Evolutionary conservation across 2,329 filamentous ascomycete genomes (phyloP).

Genomic region (Colletotrichum brevisporum): DNA sequence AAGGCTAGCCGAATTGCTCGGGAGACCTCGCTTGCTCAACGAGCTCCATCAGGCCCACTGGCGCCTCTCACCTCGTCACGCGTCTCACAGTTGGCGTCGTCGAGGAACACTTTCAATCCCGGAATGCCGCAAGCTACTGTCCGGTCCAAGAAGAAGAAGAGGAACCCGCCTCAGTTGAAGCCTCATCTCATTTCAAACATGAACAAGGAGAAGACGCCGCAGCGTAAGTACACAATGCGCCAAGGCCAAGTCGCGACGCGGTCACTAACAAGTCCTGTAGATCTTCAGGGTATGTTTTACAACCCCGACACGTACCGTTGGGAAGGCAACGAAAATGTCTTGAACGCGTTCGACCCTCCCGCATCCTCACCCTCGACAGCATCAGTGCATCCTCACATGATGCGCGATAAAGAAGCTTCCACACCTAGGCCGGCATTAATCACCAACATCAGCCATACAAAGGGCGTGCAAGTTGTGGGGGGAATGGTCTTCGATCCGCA

Average conservation of each 20-base stretch:
- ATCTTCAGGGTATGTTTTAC: constrained; percentile 95
- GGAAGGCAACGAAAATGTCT: constrained; percentile 95
- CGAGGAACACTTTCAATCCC: constrained; percentile 61
- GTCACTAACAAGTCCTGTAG: constrained; percentile 56
- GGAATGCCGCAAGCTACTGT: constrained; percentile 58
- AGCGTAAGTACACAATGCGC: constrained; percentile 72
- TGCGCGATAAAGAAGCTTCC: constrained; percentile 69
- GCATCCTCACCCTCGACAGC: constrained; percentile 67
- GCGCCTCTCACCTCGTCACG: constrained; percentile 70
- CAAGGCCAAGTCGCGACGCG: constrained; percentile 47
- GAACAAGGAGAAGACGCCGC: constrained; percentile 79
- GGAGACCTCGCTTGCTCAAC: constrained; percentile 73
- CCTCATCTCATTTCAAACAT: constrained; percentile 93
- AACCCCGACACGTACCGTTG: constrained; percentile 89
- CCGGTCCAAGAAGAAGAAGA: constrained; percentile 72
- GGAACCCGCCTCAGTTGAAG: constrained; percentile 73
- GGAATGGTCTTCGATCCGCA: constrained; percentile 98
- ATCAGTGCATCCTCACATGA: constrained; percentile 57
- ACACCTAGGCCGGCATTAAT: constrained; percentile 85
- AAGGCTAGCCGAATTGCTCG: constrained; percentile 75
- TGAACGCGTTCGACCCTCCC: constrained; percentile 82
- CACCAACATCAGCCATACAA: constrained; percentile 86
- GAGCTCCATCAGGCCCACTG: constrained; percentile 68
- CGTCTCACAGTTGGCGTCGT: constrained; percentile 65
- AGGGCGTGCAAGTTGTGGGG: constrained; percentile 94